Percentiles rank a stretch among this genome's conserved stretches.
These are phyloP conservation scores for Solanum arcanum DNA, from an alignment of 257 asterid species.

Conservation along the genomic window DNA sequence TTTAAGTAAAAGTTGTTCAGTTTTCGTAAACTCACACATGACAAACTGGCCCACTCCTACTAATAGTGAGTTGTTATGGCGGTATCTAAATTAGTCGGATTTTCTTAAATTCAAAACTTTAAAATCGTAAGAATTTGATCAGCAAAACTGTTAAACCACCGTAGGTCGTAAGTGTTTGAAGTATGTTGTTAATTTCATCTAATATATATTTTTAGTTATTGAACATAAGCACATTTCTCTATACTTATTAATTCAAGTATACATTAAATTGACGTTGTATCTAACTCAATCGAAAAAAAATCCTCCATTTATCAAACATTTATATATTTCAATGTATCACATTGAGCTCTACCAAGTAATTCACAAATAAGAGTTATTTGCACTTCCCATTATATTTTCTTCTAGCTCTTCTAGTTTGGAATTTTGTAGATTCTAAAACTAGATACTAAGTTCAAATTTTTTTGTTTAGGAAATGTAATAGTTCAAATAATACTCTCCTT, in stretches of 20 bases:
- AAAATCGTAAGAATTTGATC: not conserved
- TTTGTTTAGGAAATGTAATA: too few species aligned
- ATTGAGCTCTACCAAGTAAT: not conserved
- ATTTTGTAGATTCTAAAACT: too few species aligned
- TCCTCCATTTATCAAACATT: not conserved
- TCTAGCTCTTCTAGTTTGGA: too few species aligned
- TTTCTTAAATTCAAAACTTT: not conserved
- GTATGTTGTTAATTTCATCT: not conserved
- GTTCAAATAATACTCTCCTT: not conserved
- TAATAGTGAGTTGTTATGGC: not conserved
- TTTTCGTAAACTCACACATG: rapidly evolving
- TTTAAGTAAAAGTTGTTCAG: not conserved
- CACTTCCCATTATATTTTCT: not conserved
- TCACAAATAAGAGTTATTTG: not conserved
- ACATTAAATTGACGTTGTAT: not conserved
- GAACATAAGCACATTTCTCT: not conserved
- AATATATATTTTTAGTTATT: not conserved
- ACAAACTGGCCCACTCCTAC: not conserved
- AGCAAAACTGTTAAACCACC: not conserved
- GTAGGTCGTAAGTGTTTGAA: not conserved
- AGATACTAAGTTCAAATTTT: too few species aligned
- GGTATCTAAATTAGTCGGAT: not conserved
- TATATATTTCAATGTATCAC: not conserved
- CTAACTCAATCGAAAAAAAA: not conserved
- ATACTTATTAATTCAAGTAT: not conserved